phyloP scores from a whole-genome alignment of 495 filamentous ascomycete species.

The Xylaria castorea region DNA sequence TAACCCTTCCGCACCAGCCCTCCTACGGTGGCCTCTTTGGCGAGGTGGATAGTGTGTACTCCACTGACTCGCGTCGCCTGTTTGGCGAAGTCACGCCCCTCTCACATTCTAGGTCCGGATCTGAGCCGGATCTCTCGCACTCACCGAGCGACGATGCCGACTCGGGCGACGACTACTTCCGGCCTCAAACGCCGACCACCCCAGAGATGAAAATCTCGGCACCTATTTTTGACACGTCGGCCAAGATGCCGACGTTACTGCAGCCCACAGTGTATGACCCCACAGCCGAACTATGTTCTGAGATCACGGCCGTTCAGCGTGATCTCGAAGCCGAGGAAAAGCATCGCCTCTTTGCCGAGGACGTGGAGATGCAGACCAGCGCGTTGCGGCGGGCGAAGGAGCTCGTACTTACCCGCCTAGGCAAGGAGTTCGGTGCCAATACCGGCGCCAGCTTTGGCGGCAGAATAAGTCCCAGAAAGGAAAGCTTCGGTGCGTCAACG shows the following conservation, averaged over 20 bases:
- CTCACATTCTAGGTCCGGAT: constrained; percentile 29
- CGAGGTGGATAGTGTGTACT: constrained; percentile 39
- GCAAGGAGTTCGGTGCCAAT: constrained; percentile 46
- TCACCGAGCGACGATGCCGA: constrained; percentile 49
- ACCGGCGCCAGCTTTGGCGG: constrained; percentile 14
- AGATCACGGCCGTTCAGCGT: constrained; percentile 52
- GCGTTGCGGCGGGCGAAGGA: constrained; percentile 54
- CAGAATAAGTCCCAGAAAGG: constrained; percentile 25
- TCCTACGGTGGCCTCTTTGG: constrained; percentile 33
- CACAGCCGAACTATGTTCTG: constrained; percentile 44
- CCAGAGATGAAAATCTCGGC: constrained; percentile 46
- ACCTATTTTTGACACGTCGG: constrained; percentile 52
- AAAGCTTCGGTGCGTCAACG: constrained; percentile 39
- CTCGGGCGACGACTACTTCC: constrained; percentile 48
- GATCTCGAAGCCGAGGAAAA: constrained; percentile 49
- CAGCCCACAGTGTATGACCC: constrained; percentile 57
- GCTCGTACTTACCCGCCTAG: constrained; percentile 53
- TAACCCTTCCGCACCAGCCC: constrained; percentile 33
- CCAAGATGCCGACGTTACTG: constrained; percentile 49
- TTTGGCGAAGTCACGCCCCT: constrained; percentile 38
- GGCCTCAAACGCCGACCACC: constrained; percentile 42
- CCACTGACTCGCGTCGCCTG: constrained; percentile 35
- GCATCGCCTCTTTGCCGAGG: constrained; percentile 45
- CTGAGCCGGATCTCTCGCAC: constrained; percentile 41
- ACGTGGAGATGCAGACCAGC: constrained; percentile 48